Evolutionary conservation across 225 moss, liverwort and hornwort genomes (phyloP), one percentile per base, ranked within the genome.

Genomic region (Ulota crispa): DNA sequence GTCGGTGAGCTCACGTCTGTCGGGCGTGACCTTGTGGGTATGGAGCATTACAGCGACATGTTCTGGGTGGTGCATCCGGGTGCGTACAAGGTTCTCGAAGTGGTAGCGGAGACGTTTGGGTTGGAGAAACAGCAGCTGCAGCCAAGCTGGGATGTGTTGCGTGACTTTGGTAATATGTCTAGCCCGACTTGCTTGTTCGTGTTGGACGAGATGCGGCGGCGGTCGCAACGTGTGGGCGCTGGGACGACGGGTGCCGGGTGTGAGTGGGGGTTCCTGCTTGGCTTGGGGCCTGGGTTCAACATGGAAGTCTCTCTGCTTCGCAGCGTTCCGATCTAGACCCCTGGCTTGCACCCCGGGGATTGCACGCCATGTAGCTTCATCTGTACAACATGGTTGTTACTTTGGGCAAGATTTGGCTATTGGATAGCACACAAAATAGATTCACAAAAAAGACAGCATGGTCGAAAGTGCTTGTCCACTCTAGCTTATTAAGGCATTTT

Each of bases 41-140:
- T 42, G 15, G 80, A 87, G 1, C 12, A 56, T 7, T 63, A 62
- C 59, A 8, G 67, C 6, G 91, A 89, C 45, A 86, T 92, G 89
- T 92, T 92, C 78, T 92, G 92, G 92, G 74, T 78, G 5, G 87
- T 89, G 56, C 89, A 89, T 26, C 83, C 89, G 0, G 89, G 89
- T 1, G 86, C 90, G 12, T 81, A 82, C 81, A 84, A 59, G 54
- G 85, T 92, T 32, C 54, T 92, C 31, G 87, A 92, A 34, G 81
- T 88, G 2, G 90, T 90, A 14, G 82, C 85, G 45, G 87, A 90
- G 36, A 32, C n/a, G 3, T 9, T 90, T 26, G 82, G 75, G 1
- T 47, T 85, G 72, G 55, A 59, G 77, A 77, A 36, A 5, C 27
- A 37, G 78, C 62, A 89, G 14, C 24, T 89, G 67, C 87, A 87